Evolutionary conservation across 805 yeast genomes (phyloP), one percentile per base, ranked within the genome.

Genomic region (Nakazawaea wyomingensis): DNA sequence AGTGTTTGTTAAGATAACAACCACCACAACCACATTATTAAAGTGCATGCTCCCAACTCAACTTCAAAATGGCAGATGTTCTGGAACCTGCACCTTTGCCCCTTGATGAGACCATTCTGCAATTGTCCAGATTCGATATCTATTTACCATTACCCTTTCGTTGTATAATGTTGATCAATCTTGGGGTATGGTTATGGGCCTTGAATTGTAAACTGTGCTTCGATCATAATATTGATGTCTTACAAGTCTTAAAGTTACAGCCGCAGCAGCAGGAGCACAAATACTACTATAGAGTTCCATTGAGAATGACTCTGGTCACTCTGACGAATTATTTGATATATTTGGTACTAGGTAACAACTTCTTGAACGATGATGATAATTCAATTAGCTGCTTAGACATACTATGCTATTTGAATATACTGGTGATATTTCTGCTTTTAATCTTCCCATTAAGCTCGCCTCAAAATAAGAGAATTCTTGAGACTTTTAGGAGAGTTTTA

Each of bases 121-220:
- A 37, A 21, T 28, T 43, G 45, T 39, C 43, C 39, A 43, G 24
- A n/a, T 64, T 66, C 46, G 69, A 66, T 41, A 45, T 56, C 17
- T 45, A 43, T 37, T 52, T 70, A 31, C 81, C 82, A 1, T 54
- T 72, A n/a, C 78, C 81, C 1, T 74, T 69, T 50, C 54, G 82
- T 36, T 69, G 78, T 36, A 59, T 79, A 13, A 50, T 75, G 3
- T 59, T 79, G 14, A 48, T 80, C 3, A 66, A 74, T 45, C 39
- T 69, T 4, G 84, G 82, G 4, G 54, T 72, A 4, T 67, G 74
- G 58, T 54, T 79, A 19, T 82, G 86, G 86, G 67, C 63, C 35
- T 42, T 65, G 34, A 68, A 76, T 40, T 61, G 77, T 31, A 53
- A 57, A 44, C 52, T 68, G 18, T 66, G 74, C 44, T 57, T 57